Percentiles rank a stretch among this genome's conserved stretches.
Evolutionary conservation across 2,329 filamentous ascomycete genomes (phyloP).

Genomic region (Neofusicoccum umdonicola): DNA sequence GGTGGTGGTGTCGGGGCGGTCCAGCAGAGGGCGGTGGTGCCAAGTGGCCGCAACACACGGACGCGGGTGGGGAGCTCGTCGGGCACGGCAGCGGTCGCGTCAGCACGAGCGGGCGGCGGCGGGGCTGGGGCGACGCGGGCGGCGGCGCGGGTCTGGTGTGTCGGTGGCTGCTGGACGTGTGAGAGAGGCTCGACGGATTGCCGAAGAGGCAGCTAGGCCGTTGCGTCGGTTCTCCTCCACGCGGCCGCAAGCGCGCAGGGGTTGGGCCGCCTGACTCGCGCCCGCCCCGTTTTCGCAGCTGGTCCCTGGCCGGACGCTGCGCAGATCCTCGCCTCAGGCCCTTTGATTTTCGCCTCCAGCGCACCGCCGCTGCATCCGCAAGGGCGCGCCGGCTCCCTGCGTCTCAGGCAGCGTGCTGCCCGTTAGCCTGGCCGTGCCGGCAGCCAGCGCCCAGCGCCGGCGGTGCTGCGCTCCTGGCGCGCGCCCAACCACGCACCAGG

Average conservation of each 20-base stretch:
- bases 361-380: not conserved
- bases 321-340: constrained; percentile 4
- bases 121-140: not conserved
- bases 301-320: not conserved
- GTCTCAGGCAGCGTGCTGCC: not conserved
- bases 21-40: not conserved
- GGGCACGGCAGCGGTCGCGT: not conserved
- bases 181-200: not conserved
- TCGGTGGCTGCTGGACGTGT: not conserved
- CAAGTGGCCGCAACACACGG: not conserved
- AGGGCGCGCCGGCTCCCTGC: constrained; percentile 7
- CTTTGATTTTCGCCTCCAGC: not conserved
- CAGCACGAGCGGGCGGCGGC: not conserved
- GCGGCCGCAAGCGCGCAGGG: not conserved
- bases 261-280: not conserved
- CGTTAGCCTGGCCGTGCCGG: no score
- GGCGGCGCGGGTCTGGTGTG: not conserved
- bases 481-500: not conserved
- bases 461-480: not conserved
- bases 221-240: constrained; percentile 3
- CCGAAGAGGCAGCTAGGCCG: not conserved
- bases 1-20: constrained; percentile 9
- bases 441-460: not conserved
- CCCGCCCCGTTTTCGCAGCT: constrained; percentile 7
- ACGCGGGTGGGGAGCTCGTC: not conserved